Evolutionary conservation across 495 filamentous ascomycete genomes (phyloP), one percentile per base, ranked within the genome.

Genomic region (Xylaria longipes): DNA sequence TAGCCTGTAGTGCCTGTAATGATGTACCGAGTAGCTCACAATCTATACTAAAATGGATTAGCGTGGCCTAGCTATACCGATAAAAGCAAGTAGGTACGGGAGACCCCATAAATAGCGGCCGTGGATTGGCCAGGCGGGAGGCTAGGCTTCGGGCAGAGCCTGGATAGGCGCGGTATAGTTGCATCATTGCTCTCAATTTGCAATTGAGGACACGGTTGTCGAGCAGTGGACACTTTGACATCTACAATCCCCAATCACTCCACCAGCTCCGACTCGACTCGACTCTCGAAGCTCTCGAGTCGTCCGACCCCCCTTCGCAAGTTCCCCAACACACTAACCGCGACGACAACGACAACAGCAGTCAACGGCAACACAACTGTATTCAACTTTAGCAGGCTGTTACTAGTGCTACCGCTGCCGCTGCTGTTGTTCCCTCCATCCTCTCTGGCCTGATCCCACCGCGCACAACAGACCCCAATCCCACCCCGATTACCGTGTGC

Each of bases 121-220:
- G 57, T 22, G 29, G 1, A 70, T 63, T 62, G 68, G 68, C 57
- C 5, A 29, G 52, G 41, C 8, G 27, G 8, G 12, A 27, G 33
- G 1, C 33, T 46, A 29, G 56, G n/a, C 43, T n/a, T 17, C 25
- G n/a, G 66, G 52, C n/a, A 43, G 35, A 46, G 50, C 50, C 50
- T 58, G 41, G 25, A 46, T 58, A 68, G n/a, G n/a, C 39, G 25
- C 22, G 31, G 27, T 57, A 58, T 69, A 29, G 66, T 76, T 78
- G 74, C 76, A 78, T 78, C 76, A 76, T 73, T 74, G 63, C 74
- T 37, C 52, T 39, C 52, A 33, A 45, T 45, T 41, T 48, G 61
- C 71, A 77, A 77, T 79, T 79, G 75, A 79, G 77, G 77, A 79
- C 77, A 79, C 77, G 77, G 77, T 79, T 77, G 70, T 79, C 75